Conservation (phyloP, 1,139 yeast species). For the Taiozyma sp. region DNA sequence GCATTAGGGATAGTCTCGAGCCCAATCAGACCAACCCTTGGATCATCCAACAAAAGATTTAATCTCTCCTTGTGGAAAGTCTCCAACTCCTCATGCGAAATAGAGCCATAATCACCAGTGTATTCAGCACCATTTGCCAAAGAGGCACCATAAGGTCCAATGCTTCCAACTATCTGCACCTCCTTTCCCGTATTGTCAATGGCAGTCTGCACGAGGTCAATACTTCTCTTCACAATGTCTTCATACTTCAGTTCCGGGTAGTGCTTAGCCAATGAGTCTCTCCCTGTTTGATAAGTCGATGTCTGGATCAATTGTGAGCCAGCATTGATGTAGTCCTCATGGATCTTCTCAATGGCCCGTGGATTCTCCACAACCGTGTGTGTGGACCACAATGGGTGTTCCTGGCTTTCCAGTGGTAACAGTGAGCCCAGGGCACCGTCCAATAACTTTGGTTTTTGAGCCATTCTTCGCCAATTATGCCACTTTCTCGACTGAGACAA, state of each 20-base stretch:
- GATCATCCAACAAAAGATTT: conserved; percentile 31
- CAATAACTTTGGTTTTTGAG: conserved; percentile 9
- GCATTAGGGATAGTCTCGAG: conserved; percentile 64
- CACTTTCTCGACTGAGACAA: background rate
- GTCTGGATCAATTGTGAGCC: conserved; percentile 59
- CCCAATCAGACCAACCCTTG: conserved; percentile 47
- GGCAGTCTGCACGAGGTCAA: conserved; percentile 28
- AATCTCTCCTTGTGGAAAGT: conserved; percentile 48
- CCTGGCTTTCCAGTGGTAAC: conserved; percentile 15
- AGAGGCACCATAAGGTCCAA: conserved; percentile 75
- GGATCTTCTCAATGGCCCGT: conserved; percentile 42
- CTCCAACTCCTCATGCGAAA: conserved; percentile 29
- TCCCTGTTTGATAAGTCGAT: conserved; percentile 54
- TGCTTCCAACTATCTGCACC: conserved; percentile 47
- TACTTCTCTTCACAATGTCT: conserved; percentile 21
- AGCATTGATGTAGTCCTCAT: conserved; percentile 41
- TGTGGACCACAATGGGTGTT: conserved; percentile 59
- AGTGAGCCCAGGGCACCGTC: conserved; percentile 20
- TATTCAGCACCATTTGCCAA: conserved; percentile 66
- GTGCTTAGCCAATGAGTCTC: conserved; percentile 4
- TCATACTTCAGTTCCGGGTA: conserved; percentile 11
- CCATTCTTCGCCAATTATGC: background rate
- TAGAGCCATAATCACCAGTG: conserved; percentile 48
- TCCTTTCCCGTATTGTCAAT: conserved; percentile 9
- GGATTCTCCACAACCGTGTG: conserved; percentile 46